phyloP scores from a whole-genome alignment of 352 stramenopile species.

The Globisporangium canariense region DNA sequence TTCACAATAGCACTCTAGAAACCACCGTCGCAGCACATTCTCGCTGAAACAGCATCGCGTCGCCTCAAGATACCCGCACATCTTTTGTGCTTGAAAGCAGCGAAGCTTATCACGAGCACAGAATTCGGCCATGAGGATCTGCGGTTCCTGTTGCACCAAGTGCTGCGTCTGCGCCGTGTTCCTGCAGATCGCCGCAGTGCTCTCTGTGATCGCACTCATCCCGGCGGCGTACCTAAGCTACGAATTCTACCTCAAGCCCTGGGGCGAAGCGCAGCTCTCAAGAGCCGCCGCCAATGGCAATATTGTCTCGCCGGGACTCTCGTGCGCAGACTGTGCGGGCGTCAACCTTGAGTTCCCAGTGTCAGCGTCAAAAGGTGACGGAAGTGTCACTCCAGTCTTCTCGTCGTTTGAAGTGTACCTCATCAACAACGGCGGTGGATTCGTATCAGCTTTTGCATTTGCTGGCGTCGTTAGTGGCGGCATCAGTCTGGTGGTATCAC shows the following conservation, averaged over 20 bases:
- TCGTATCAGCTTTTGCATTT: slow-evolving; percentile 26
- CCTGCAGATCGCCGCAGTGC: slow-evolving; percentile 23
- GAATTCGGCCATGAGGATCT: not conserved
- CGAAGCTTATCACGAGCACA: not conserved
- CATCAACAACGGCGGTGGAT: slow-evolving; percentile 39
- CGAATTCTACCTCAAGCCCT: slow-evolving; percentile 44
- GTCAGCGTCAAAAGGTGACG: slow-evolving; percentile 4
- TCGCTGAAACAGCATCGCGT: not conserved
- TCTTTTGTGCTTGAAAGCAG: not conserved
- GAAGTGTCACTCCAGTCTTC: slow-evolving; percentile 22
- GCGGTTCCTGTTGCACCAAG: not conserved
- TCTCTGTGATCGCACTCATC: slow-evolving; percentile 33
- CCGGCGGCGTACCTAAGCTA: slow-evolving; percentile 34
- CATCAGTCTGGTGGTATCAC: slow-evolving; percentile 20
- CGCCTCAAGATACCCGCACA: not conserved
- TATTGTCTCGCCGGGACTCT: slow-evolving; percentile 10
- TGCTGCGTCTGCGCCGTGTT: slow-evolving; percentile 29
- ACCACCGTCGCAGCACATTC: not conserved
- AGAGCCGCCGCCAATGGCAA: slow-evolving; percentile 3
- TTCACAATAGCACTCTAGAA: not conserved
- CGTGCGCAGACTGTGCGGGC: slow-evolving; percentile 39
- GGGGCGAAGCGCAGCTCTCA: slow-evolving; percentile 35
- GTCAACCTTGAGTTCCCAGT: slow-evolving; percentile 47
- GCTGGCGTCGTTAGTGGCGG: slow-evolving; percentile 31
- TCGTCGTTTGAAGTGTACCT: slow-evolving; percentile 33